These are phyloP conservation scores for Neurospora crassa DNA, from an alignment of 2,329 filamentous ascomycete genomes.

Conservation along the genomic window DNA sequence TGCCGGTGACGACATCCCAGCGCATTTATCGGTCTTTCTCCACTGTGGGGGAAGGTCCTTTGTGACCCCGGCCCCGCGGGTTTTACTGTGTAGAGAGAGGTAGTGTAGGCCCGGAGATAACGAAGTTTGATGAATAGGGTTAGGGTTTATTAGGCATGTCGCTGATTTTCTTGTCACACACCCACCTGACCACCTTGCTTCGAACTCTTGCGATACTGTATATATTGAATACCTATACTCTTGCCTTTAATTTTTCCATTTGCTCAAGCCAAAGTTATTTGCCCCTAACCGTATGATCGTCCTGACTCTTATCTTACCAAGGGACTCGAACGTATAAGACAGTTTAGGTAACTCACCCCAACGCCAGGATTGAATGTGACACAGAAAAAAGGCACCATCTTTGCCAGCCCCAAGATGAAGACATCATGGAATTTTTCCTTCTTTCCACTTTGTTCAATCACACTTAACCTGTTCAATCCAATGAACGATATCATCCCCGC, in stretches of 20 bases:
- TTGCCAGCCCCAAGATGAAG: background rate
- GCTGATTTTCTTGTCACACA: background rate
- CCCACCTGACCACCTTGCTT: background rate
- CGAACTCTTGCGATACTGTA: background rate
- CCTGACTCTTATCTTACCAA: background rate
- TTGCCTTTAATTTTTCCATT: background rate
- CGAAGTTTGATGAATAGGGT: background rate
- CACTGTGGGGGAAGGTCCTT: background rate
- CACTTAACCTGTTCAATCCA: slow-evolving; percentile 34
- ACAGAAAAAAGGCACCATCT: background rate
- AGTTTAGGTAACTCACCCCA: background rate
- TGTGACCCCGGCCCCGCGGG: background rate
- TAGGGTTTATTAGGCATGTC: background rate
- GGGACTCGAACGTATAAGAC: background rate
- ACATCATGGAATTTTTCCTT: background rate
- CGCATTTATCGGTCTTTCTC: background rate
- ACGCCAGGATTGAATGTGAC: background rate
- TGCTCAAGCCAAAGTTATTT: background rate
- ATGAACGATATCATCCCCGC: slow-evolving; percentile 26
- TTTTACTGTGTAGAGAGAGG: background rate
- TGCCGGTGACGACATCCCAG: background rate
- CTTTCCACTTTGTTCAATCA: slow-evolving; percentile 1
- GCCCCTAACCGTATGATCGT: background rate
- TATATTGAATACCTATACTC: background rate
- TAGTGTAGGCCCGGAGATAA: background rate